Percentiles rank a stretch among this genome's conserved stretches.
Conservation (phyloP, 768 basidiomycete species). For the Trametes cinnabarina region DNA sequence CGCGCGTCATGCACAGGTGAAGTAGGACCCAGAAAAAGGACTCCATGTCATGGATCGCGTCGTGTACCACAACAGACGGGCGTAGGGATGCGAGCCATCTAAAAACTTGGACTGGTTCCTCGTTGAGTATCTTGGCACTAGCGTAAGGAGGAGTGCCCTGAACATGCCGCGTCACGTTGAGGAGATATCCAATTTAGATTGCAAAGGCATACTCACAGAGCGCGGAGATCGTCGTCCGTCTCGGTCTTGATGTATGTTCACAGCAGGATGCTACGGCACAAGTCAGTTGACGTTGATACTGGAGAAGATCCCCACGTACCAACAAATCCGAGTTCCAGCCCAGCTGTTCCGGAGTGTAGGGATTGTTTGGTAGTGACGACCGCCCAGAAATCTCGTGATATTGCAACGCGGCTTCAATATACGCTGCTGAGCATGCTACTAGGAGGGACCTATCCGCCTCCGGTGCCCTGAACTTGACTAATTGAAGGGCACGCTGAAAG, state of each 20-base stretch:
- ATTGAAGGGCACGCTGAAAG: not conserved
- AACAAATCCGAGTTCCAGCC: not conserved
- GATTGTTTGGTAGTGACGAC: not conserved
- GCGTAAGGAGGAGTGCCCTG: not conserved
- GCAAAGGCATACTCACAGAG: not conserved
- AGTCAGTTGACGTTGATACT: not conserved
- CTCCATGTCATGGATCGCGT: not conserved
- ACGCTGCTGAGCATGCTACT: not conserved
- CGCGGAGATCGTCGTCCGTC: not conserved
- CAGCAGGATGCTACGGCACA: not conserved
- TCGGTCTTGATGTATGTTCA: not conserved
- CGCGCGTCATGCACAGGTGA: not conserved
- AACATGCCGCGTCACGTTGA: no score
- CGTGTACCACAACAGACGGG: not conserved
- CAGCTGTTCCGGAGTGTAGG: not conserved
- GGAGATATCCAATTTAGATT: no score
- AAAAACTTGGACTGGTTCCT: not conserved
- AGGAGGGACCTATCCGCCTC: not conserved
- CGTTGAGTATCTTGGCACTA: not conserved
- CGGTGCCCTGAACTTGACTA: not conserved
- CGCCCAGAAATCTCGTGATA: not conserved
- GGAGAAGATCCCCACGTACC: not conserved
- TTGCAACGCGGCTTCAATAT: not conserved
- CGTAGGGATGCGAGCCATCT: not conserved
- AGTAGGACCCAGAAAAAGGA: not conserved